Percentiles rank a stretch among this genome's conserved stretches.
phyloP scores from a whole-genome alignment of 257 asterid species.

The Lycium barbarum region DNA sequence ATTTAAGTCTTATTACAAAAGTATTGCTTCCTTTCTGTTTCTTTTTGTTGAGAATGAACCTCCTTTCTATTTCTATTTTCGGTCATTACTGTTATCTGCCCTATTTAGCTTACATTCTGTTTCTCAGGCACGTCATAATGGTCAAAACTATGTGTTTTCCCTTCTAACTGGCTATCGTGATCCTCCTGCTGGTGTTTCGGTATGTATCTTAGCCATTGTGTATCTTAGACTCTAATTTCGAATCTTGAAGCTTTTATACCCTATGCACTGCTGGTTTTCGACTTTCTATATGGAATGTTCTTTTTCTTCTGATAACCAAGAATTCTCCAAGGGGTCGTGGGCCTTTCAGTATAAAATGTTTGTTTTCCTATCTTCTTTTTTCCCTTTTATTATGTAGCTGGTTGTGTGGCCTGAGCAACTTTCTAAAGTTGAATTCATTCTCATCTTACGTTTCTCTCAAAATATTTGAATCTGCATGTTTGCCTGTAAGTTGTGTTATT shows the following conservation, averaged over 20 bases:
- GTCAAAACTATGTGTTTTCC: slow-evolving; percentile 74
- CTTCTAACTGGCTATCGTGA: slow-evolving; percentile 83
- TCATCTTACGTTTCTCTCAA: neutral
- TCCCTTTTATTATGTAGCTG: neutral
- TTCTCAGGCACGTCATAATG: slow-evolving; percentile 76
- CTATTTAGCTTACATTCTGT: slow-evolving; percentile 24
- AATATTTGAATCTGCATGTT: neutral
- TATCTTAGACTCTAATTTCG: slow-evolving; percentile 30
- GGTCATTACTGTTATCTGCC: neutral
- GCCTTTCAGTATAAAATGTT: neutral
- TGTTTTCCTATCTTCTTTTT: neutral
- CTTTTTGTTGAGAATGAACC: neutral
- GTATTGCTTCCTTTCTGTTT: slow-evolving; percentile 43
- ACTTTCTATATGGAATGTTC: neutral
- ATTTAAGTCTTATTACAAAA: slow-evolving; percentile 85
- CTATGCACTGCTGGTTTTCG: neutral
- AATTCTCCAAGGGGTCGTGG: neutral
- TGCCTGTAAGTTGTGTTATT: neutral
- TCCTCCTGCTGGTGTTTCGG: slow-evolving; percentile 83
- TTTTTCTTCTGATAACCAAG: neutral
- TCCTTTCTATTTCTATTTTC: slow-evolving; percentile 20
- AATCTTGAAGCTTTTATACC: neutral
- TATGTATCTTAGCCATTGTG: slow-evolving; percentile 32
- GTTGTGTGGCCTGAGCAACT: slow-evolving; percentile 10
- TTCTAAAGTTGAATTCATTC: neutral